phyloP scores from a whole-genome alignment of 805 yeast species.

The Candida tallmaniae region DNA sequence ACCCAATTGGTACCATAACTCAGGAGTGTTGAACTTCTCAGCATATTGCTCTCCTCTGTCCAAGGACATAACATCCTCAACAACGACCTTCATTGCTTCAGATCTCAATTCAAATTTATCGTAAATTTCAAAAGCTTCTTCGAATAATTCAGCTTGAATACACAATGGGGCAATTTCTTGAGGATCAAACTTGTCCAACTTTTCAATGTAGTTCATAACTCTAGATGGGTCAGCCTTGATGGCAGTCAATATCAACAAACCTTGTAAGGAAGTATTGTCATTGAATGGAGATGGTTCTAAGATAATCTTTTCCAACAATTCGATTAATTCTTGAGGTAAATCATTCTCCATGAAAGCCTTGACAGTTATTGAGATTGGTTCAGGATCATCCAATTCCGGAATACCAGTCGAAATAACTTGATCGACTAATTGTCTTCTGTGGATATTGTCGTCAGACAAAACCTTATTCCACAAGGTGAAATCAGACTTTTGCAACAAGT shows the following conservation, averaged over 20 bases:
- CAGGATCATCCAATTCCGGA: slow-evolving; percentile 89
- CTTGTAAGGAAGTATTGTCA: slow-evolving; percentile 93
- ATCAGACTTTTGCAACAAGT: slow-evolving; percentile 85
- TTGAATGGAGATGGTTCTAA: slow-evolving; percentile 96
- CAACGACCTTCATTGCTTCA: slow-evolving; percentile 85
- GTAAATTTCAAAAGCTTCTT: slow-evolving; percentile 93
- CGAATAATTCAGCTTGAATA: slow-evolving; percentile 80
- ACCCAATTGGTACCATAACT: slow-evolving; percentile 93
- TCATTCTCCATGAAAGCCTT: slow-evolving; percentile 96
- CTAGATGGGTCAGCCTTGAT: slow-evolving; percentile 89
- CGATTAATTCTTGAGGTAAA: slow-evolving; percentile 88
- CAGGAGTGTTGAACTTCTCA: slow-evolving; percentile 80
- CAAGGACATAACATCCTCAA: slow-evolving; percentile 88
- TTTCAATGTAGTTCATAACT: slow-evolving; percentile 79
- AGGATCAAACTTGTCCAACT: slow-evolving; percentile 86
- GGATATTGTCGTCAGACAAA: slow-evolving; percentile 66
- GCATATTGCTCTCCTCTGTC: slow-evolving; percentile 95
- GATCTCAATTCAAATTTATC: slow-evolving; percentile 72
- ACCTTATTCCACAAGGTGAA: slow-evolving; percentile 77
- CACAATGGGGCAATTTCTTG: slow-evolving; percentile 91
- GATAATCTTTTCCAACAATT: slow-evolving; percentile 90
- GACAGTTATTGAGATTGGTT: slow-evolving; percentile 88
- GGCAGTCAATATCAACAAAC: slow-evolving; percentile 87
- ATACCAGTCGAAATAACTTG: slow-evolving; percentile 95
- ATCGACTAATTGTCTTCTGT: slow-evolving; percentile 88